Conservation (phyloP, 345 rosid genomes). For the Heritiera littoralis region DNA sequence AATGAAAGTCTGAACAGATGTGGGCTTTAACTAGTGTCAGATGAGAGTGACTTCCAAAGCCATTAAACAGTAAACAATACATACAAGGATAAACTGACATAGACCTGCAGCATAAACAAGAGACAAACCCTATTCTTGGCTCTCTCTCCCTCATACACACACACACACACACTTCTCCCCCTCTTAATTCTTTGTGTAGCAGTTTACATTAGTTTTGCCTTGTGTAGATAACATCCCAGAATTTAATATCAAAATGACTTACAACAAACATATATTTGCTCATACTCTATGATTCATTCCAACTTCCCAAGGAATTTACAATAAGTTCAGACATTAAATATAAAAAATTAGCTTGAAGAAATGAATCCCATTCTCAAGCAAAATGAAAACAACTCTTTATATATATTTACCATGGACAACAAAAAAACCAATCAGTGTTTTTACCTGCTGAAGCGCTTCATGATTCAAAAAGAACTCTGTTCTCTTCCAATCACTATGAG, state of each 20-base stretch:
- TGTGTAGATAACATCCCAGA: neutral
- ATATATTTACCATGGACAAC: neutral
- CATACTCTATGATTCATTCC: neutral
- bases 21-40: neutral
- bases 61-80: neutral
- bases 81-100: neutral
- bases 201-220: neutral
- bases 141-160: neutral
- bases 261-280: neutral
- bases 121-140: neutral
- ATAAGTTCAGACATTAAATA: neutral
- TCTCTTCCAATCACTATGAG: slow-evolving; percentile 10
- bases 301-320: neutral
- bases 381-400: neutral
- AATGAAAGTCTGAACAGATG: slow-evolving; percentile 10
- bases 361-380: neutral
- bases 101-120: neutral
- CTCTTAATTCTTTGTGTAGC: neutral
- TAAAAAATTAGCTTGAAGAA: neutral
- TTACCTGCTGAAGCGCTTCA: slow-evolving; percentile 22
- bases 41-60: neutral
- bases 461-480: slow-evolving; percentile 10
- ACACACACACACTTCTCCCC: too few species aligned
- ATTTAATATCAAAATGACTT: neutral
- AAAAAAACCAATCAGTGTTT: neutral